Base-by-base conservation (phyloP, 805 yeast genomes). In the Teunomyces lycoperdinae region DNA sequence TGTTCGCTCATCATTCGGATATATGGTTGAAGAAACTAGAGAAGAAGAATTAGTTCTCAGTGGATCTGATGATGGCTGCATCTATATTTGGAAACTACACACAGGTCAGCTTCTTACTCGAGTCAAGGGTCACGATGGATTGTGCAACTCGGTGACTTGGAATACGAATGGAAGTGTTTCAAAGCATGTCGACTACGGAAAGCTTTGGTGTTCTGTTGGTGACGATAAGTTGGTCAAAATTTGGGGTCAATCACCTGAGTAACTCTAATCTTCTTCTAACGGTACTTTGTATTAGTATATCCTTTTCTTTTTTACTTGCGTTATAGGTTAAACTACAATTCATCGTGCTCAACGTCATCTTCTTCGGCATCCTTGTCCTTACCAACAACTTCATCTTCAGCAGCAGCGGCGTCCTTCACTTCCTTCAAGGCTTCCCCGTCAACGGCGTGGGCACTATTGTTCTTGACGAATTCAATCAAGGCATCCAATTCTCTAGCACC, bases 141-240 rank as follows among this genome's bases (percentile, higher is more conserved):
- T 81, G 50, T 87, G 92, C 53, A 90, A 88, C 61, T 81, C 87
- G 41, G 94, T 89, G 2, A 83, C 85, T 50, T 89, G 94, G 91
- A 83, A 81, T 54, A 55, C 62, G 14, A 53, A 50, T 32, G 64
- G 60, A 2, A 54, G 52, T 20, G 49, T 50, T 31, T 45, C 20
- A 2, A 45, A 41, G 9, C 42, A 48, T 11, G 44, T 42, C n/a
- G 77, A 73, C 53, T 70, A 57, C 51, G 77, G 78, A 4, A 62
- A 61, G 40, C 67, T 84, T 65, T 84, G 91, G 80, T 94, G 89
- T 5, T 83, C 92, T 16, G 90, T 89, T 34, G 89, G 96, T 11
- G 97, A 90, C 63, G 97, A 91, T 62, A 76, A 79, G 14, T 65
- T 75, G 7, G 84, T 89, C 3, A 81, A 82, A 48, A 74, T 89